phyloP scores from a whole-genome alignment of 1,139 yeast species.

The Groenewaldozyma auringiensis region DNA sequence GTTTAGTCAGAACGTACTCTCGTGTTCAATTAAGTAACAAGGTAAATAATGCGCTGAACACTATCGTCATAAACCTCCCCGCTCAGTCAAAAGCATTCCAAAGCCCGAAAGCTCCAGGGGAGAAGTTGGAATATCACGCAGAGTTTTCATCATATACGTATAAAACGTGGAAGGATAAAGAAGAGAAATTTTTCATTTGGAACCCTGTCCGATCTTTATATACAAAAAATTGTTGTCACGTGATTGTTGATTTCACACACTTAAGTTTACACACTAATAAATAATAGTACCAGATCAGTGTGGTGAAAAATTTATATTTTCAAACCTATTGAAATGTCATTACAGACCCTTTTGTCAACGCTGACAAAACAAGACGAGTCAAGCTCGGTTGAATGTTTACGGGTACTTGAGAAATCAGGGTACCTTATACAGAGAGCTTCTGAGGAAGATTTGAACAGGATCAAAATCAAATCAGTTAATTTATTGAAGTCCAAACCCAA shows the following conservation, averaged over 20 bases:
- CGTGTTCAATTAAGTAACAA: conserved; percentile 31
- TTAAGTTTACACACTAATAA: no score
- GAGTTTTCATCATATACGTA: conserved; percentile 31
- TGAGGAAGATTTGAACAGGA: conserved; percentile 27
- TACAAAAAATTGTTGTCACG: no score
- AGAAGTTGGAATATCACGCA: conserved; percentile 24
- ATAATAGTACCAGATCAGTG: no score
- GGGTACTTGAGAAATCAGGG: background rate
- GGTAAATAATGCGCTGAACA: conserved; percentile 33
- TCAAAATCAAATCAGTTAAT: conserved; percentile 31
- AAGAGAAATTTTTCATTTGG: conserved; percentile 8
- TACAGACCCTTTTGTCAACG: background rate
- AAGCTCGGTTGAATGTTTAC: background rate
- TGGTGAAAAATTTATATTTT: no score
- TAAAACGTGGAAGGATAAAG: conserved; percentile 32
- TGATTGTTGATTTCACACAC: no score
- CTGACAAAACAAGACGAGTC: background rate
- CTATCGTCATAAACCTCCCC: conserved; percentile 32
- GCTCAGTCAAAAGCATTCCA: conserved; percentile 34
- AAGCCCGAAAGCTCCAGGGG: conserved; percentile 18
- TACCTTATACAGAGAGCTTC: conserved; percentile 13
- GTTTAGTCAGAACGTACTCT: conserved; percentile 25
- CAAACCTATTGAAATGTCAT: no score
- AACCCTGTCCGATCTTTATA: no score
- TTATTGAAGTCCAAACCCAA: conserved; percentile 29